Base-by-base conservation (phyloP, 352 stramenopile species). In the Pythium insidiosum region DNA sequence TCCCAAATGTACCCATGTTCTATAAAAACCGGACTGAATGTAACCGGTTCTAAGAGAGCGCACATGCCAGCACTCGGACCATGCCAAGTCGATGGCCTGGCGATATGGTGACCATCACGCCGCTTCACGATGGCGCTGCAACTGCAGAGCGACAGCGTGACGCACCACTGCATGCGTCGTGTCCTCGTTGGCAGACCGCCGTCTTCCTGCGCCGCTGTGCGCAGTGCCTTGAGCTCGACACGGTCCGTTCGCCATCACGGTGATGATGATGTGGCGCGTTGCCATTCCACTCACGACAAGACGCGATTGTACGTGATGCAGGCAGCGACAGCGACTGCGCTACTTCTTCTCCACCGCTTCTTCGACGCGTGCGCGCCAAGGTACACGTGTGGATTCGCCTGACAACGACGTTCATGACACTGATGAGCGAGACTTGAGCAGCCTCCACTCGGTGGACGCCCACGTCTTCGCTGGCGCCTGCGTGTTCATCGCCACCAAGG, bases 401-500 rank as follows among this genome's bases (percentile, higher is more conserved):
- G 3, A 25, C 35, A 6, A 10, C 36, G 24, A 6, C 22, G 28
- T 5, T 6, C 22, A 12, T 2, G n/a, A 11, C 12, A 19, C 43
- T 42, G 24, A 43, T 33, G 16, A 30, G 7, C 28, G 1, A n/a
- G 10, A 26, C 12, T 13, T 15, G n/a, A n/a, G 30, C 28, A 59
- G 51, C 16, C 36, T 54, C 15, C 24, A 38, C 13, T 34, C 44
- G 33, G 38, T 45, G 5, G 53, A 61, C 47, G 24, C 41, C 19
- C 47, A 38, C 10, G 37, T 61, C 18, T 40, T 61, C 9, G 47
- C 23, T 36, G 53, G 53, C 25, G 53, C 53, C 5, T 61, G 53
- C 38, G 28, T 61, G 6, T 56, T 61, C 42, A 40, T 61, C 42
- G 53, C 53, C n/a, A 61, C 53, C 9, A 61, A 61, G 41, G 52